Evolutionary conservation across 2,329 filamentous ascomycete species (phyloP).

Genomic region (Ceratocystis eucalypticola): DNA sequence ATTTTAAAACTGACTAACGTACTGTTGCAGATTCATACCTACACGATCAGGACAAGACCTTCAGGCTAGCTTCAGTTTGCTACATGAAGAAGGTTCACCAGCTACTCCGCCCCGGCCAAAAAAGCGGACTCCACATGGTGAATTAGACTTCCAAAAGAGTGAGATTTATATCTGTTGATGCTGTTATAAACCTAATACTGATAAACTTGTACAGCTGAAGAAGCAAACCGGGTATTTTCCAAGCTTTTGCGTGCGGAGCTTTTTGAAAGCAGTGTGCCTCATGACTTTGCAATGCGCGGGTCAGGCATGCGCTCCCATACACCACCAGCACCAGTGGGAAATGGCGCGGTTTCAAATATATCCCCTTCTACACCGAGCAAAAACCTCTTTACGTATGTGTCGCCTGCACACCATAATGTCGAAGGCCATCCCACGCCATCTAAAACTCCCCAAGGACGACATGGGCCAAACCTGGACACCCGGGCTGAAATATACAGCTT

Average conservation of each 20-base stretch:
- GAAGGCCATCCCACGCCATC: conserved; percentile 79
- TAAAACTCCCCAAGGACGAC: conserved; percentile 74
- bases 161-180: conserved; percentile 26
- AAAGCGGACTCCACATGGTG: conserved; percentile 73
- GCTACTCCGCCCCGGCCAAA: conserved; percentile 77
- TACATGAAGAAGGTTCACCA: conserved; percentile 86
- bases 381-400: conserved; percentile 87
- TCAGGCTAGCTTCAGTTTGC: conserved; percentile 78
- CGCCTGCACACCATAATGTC: conserved; percentile 55
- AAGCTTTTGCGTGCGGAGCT: conserved; percentile 78
- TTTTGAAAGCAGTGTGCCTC: conserved; percentile 81
- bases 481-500: conserved; percentile 89
- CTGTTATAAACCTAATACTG: background rate
- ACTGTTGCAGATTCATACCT: conserved; percentile 68
- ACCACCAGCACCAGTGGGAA: conserved; percentile 52
- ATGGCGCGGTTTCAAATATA: conserved; percentile 56
- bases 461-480: conserved; percentile 78
- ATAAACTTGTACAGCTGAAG: conserved; percentile 48
- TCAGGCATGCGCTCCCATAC: conserved; percentile 46
- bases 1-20: conserved; percentile 21
- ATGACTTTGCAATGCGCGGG: conserved; percentile 30
- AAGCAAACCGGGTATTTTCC: conserved; percentile 89
- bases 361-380: conserved; percentile 95
- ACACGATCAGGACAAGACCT: conserved; percentile 87
- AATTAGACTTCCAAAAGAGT: conserved; percentile 91